Evolutionary conservation across 805 yeast genomes (phyloP).

Genomic region (Tetrapisispora namnaoensis): DNA sequence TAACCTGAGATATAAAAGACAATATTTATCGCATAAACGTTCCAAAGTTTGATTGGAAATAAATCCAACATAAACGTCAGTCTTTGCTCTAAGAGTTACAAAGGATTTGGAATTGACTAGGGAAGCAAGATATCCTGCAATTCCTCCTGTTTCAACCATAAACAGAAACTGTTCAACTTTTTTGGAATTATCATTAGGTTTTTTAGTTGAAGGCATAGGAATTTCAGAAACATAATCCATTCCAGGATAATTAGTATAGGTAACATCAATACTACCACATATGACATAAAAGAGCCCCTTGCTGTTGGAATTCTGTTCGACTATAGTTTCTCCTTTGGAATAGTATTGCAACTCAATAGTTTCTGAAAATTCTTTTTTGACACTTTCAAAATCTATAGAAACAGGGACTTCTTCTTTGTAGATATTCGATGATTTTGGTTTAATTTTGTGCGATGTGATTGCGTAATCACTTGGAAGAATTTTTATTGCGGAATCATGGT

Average conservation of each 20-base stretch:
- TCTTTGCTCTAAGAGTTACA: conserved; percentile 54
- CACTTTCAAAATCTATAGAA: conserved; percentile 37
- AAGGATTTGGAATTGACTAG: conserved; percentile 72
- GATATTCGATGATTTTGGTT: conserved; percentile 9
- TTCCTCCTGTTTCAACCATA: conserved; percentile 62
- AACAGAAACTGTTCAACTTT: conserved; percentile 36
- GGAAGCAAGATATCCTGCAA: conserved; percentile 82
- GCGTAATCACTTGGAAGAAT: conserved; percentile 21
- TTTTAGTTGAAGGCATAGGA: not conserved
- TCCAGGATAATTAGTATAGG: conserved; percentile 3
- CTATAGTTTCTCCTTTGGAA: conserved; percentile 45
- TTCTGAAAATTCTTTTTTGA: conserved; percentile 50
- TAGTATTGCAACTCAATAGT: conserved; percentile 46
- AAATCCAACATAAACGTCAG: conserved; percentile 60
- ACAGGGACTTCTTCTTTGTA: conserved; percentile 19
- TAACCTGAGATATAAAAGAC: conserved; percentile 63
- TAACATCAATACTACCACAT: conserved; percentile 65
- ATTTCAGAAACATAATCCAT: not conserved
- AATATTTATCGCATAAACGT: conserved; percentile 60
- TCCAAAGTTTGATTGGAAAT: conserved; percentile 56
- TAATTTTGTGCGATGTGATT: conserved; percentile 5
- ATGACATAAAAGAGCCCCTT: conserved; percentile 75
- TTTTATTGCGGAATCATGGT: conserved; percentile 14
- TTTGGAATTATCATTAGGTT: conserved; percentile 3
- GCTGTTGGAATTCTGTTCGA: conserved; percentile 54